Percentiles rank a stretch among this genome's conserved stretches.
Conservation (phyloP, 768 basidiomycete genomes). For the Trametes punicea region DNA sequence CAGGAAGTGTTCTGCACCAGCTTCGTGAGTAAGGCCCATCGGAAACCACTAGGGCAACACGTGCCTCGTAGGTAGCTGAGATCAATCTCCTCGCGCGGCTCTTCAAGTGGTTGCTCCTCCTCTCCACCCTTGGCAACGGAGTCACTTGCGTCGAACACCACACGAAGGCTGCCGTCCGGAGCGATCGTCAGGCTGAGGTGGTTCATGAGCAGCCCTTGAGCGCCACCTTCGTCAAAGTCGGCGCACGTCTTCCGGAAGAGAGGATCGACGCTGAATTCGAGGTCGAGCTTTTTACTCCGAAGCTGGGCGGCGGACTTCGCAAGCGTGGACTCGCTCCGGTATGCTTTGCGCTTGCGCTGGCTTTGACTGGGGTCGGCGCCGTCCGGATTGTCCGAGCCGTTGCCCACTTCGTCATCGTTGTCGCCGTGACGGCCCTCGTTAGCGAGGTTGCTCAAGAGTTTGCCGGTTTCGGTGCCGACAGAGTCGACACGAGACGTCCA, state of each 20-base stretch:
- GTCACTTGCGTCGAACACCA: constrained; percentile 96
- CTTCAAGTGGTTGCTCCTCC: constrained; percentile 68
- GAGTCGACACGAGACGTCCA: constrained; percentile 98
- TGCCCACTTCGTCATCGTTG: constrained; percentile 60
- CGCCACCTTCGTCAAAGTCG: constrained; percentile 98
- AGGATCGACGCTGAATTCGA: constrained; percentile 95
- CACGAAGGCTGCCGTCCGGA: constrained; percentile 76
- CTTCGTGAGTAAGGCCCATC: constrained; percentile 9
- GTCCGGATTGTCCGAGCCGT: constrained; percentile 56
- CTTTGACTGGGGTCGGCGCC: constrained; percentile 58
- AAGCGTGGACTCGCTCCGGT: constrained; percentile 79
- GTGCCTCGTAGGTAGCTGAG: constrained; percentile 58
- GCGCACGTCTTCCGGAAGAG: constrained; percentile 97
- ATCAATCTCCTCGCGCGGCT: constrained; percentile 68
- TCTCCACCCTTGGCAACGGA: constrained; percentile 70
- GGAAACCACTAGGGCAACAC: constrained; percentile 21
- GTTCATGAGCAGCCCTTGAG: constrained; percentile 94
- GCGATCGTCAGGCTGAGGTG: constrained; percentile 80
- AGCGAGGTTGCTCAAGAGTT: constrained; percentile 85
- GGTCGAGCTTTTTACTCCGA: constrained; percentile 87
- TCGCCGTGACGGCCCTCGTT: constrained; percentile 58
- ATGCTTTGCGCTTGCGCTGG: constrained; percentile 59
- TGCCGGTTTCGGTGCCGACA: constrained; percentile 95
- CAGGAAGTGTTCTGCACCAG: constrained; percentile 59
- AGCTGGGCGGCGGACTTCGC: constrained; percentile 81